Evolutionary conservation across 225 moss, liverwort and hornwort species (phyloP), one percentile per base, ranked within the genome.

Genomic region (Sphagnum tenellum): DNA sequence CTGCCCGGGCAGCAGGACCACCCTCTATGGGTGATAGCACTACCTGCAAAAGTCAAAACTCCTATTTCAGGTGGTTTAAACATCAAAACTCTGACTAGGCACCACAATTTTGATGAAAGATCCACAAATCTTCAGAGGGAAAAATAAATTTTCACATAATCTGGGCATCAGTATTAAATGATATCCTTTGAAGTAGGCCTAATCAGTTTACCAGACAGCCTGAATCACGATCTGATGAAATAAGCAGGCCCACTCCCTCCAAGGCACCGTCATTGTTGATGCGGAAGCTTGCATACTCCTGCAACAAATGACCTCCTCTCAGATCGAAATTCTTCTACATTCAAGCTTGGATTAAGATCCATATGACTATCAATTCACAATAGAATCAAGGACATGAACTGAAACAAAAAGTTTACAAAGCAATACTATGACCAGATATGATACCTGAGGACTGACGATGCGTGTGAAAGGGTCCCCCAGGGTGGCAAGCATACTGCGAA

Each of bases 401-500:
- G 1, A 29, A 29, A 1, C 29, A 29, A 29, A 29, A 29, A 29
- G 1, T 29, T 29, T 1, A 29, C 29, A 29, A 29, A 29, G 29
- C 0, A 29, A 29, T 29, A 29, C 1, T 6, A 52, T 9, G 52
- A 52, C 7, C 7, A 52, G 52, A 9, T 52, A 9, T 64, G 44
- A 12, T 55, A 91, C 94, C 91, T 84, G 80, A 12, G 96, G 93
- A 70, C 79, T 98, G 46, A 93, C 87, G 53, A 98, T 93, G 57
- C 92, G 79, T 57, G 96, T 98, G 72, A 98, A 98, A 12, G 96
- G 96, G 62, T 98, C 96, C 66, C 83, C 93, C 48, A 98, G 73
- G 59, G 89, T 87, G 64, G 85, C 88, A 66, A 98, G 87, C 96
- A 98, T 93, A 8, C 72, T 51, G 64, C 87, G 86, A 61, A 98